A percentile compares a stretch with the other conserved stretches of the same genome.
These are phyloP conservation scores for Plicaturopsis crispa DNA, from an alignment of 768 basidiomycete genomes.

Conservation along the genomic window DNA sequence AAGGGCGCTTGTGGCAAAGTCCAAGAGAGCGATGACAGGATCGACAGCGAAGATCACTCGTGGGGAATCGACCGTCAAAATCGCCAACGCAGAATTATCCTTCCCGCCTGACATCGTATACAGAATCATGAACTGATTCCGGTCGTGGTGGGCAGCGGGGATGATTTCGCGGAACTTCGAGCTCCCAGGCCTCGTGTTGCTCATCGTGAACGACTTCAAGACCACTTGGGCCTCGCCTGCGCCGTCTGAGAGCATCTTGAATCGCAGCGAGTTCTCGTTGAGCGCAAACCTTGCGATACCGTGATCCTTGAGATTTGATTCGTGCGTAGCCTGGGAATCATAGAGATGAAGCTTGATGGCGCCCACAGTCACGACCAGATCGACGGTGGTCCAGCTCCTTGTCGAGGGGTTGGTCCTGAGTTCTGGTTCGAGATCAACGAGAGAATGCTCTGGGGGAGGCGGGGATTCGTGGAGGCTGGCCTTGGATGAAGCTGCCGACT, in stretches of 20 bases:
- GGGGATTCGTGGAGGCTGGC: conserved; percentile 2
- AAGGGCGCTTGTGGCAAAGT: conserved; percentile 70
- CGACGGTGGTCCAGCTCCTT: conserved; percentile 57
- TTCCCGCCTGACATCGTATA: conserved; percentile 69
- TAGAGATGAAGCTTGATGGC: conserved; percentile 83
- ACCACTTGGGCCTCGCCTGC: conserved; percentile 84
- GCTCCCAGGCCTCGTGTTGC: conserved; percentile 74
- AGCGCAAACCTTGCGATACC: conserved; percentile 85
- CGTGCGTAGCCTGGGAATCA: conserved; percentile 51
- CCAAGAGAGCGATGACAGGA: conserved; percentile 81
- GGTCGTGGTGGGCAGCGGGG: conserved; percentile 79
- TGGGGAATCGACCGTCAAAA: conserved; percentile 89
- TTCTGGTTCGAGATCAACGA: conserved; percentile 53
- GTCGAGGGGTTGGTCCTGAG: conserved; percentile 26
- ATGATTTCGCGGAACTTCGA: conserved; percentile 93
- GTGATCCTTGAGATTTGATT: conserved; percentile 56
- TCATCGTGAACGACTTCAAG: conserved; percentile 87
- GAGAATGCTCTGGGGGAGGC: conserved; percentile 3
- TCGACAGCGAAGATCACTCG: conserved; percentile 89
- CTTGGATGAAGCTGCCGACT: conserved; percentile 14
- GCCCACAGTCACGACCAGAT: conserved; percentile 64
- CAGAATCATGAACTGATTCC: conserved; percentile 91
- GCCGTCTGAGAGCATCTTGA: conserved; percentile 78
- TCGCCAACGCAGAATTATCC: conserved; percentile 53
- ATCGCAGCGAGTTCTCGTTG: conserved; percentile 67